Evolutionary conservation across 2,329 filamentous ascomycete genomes (phyloP), one percentile per base, ranked within the genome.

Genomic region (Pseudogymnoascus sp.): DNA sequence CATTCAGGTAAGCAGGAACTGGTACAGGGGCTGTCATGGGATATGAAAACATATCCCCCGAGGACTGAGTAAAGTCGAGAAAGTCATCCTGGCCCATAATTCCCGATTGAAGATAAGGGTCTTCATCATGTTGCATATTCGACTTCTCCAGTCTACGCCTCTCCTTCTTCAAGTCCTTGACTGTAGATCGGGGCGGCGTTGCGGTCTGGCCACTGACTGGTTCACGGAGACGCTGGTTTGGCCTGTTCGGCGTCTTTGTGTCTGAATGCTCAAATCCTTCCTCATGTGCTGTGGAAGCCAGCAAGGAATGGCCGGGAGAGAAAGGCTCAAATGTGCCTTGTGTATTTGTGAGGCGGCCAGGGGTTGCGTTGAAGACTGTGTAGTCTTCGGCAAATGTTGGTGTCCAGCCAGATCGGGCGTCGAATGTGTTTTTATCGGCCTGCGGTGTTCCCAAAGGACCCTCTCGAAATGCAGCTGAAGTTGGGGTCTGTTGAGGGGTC

Each of bases 361-460:
- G 84, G 7, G 84, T 85, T n/a, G 80, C 76, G 74, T 85, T 84
- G 76, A 87, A 86, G 69, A 86, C 83, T 65, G 84, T 85, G 69
- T 84, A 86, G 66, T 86, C 84, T 70, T 86, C 83, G 66, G 84
- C 83, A 75, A 85, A 87, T 63, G 79, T 79, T 71, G 84, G 84
- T 48, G 84, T 86, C 80, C 81, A 84, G 67, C 79, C 78, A 66
- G 77, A 76, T 60, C 79, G 72, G 65, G 82, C 78, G 73, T 81
- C 70, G 66, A 80, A 78, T 62, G 74, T 77, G 64, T 75, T 75
- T 65, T 77, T 77, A 67, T 73, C 77, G 62, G 75, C 74, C 71
- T 78, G 81, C 48, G 83, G 83, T 9, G 83, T 86, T 67, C 84
- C 78, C 73, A 85, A 83, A 64, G 80, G 72, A 61, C 82, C 78